A percentile compares a stretch with the other conserved stretches of the same genome.
phyloP scores from a whole-genome alignment of 495 filamentous ascomycete genomes.

The Cryomyces minteri region DNA sequence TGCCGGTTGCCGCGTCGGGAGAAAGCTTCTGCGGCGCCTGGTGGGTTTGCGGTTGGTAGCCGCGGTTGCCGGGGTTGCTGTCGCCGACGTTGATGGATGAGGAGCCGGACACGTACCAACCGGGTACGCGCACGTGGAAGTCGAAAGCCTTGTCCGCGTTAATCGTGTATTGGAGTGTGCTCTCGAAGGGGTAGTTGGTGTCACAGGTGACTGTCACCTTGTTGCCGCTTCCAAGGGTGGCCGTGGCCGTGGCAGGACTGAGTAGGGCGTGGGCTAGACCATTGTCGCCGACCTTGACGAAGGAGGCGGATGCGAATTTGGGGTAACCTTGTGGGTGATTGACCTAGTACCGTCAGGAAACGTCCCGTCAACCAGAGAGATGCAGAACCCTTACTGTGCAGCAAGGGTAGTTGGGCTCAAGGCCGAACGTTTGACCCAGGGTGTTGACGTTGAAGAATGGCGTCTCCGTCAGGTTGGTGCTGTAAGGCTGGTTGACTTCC shows the following conservation, averaged over 20 bases:
- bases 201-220: constrained; percentile 19
- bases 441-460: constrained; percentile 32
- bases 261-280: constrained; percentile 27
- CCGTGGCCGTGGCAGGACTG: constrained; percentile 17
- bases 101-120: constrained; percentile 22
- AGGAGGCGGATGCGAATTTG: constrained; percentile 28
- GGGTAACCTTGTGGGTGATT: constrained; percentile 43
- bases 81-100: constrained; percentile 3
- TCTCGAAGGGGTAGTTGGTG: constrained; percentile 35
- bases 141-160: constrained; percentile 20
- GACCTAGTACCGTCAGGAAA: constrained; percentile 13
- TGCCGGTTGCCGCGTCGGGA: constrained; percentile 10
- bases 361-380: too few relatives aligned
- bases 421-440: constrained; percentile 26
- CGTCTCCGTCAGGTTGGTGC: constrained; percentile 21
- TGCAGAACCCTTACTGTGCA: constrained; percentile 22
- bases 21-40: constrained; percentile 5
- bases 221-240: constrained; percentile 10
- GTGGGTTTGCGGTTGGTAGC: background rate
- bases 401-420: constrained; percentile 27
- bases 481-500: constrained; percentile 36
- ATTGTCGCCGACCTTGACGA: constrained; percentile 10
- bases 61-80: background rate
- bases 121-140: constrained; percentile 31
- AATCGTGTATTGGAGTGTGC: constrained; percentile 29